phyloP scores from a whole-genome alignment of 331 rosid genomes.

The Cucumis variabilis region DNA sequence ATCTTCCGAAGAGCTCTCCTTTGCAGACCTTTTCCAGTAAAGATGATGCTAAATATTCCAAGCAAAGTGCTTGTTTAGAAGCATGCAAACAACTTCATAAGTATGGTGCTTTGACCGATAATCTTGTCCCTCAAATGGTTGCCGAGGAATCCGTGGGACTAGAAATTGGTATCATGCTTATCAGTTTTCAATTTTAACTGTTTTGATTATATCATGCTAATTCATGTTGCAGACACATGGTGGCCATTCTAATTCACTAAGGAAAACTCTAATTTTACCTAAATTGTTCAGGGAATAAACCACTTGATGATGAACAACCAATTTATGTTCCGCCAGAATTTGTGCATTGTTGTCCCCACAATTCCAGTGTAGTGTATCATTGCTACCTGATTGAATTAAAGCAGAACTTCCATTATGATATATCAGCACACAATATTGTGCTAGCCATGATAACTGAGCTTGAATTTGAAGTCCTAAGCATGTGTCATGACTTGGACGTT shows the following conservation, averaged over 20 bases:
- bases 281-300: slow-evolving; percentile 55
- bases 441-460: slow-evolving; percentile 62
- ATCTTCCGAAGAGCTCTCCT: slow-evolving; percentile 89
- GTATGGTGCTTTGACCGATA: slow-evolving; percentile 80
- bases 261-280: slow-evolving; percentile 20
- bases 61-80: slow-evolving; percentile 86
- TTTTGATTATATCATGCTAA: slow-evolving; percentile 8
- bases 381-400: slow-evolving; percentile 75
- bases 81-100: slow-evolving; percentile 90
- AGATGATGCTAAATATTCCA: slow-evolving; percentile 52
- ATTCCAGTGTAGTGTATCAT: slow-evolving; percentile 45
- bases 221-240: background rate
- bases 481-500: slow-evolving; percentile 51
- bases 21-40: slow-evolving; percentile 51
- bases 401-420: slow-evolving; percentile 54
- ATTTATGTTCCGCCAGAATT: slow-evolving; percentile 69
- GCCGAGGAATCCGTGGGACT: slow-evolving; percentile 60
- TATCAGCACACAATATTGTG: slow-evolving; percentile 57
- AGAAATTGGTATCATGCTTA: slow-evolving; percentile 53
- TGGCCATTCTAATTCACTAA: background rate
- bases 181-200: slow-evolving; percentile 29
- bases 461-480: slow-evolving; percentile 54
- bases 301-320: slow-evolving; percentile 63
- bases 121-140: slow-evolving; percentile 73
- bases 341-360: slow-evolving; percentile 42